Base-by-base conservation (phyloP, 1,284 basidiomycete species). In the Violaceomyces palustris region DNA sequence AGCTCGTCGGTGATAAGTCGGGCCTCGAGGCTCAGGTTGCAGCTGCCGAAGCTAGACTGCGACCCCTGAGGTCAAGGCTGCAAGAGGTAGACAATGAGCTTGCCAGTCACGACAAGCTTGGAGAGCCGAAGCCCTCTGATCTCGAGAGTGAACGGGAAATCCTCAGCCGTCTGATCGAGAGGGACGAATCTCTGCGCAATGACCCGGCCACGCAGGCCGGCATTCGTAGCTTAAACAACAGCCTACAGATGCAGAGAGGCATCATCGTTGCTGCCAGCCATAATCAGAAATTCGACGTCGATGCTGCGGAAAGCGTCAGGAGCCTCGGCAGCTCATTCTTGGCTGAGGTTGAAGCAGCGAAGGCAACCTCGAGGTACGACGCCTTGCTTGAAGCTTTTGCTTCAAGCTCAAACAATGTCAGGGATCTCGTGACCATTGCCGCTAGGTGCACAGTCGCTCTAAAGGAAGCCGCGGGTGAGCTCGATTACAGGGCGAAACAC, bases 241-340 rank as follows among this genome's bases (percentile, higher is more conserved):
- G 87, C 11, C 79, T 79, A 38, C 82, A 83, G 26, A 85, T 90
- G 77, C 86, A 93, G 64, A 84, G 88, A 23, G 86, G 85, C 8
- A 84, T 85, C 24, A 80, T 94, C 57, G 82, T 84, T 21, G 86
- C 86, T 10, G 82, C 86, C 23, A 83, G 84, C 37, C 85, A 89
- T 67, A 79, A 87, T 36, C 82, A 88, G 53, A 83, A 83, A 59
- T 76, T 90, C 34, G 88, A 91, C 60, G 83, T 85, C n/a, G 72
- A 81, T 21, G 81, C 80, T 51, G 73, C 83, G 14, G 84, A 86
- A 45, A 84, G 82, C 49, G 77, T 93, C 64, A 84, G 83, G 64
- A 78, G 85, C 10, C 82, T 87, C 45, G 83, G 85, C 1, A 78
- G 79, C 39, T 79, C 78, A 63, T 79, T 81, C 54, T 82, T 81